Conservation (phyloP, 331 rosid species). For the Cydonia oblonga region DNA sequence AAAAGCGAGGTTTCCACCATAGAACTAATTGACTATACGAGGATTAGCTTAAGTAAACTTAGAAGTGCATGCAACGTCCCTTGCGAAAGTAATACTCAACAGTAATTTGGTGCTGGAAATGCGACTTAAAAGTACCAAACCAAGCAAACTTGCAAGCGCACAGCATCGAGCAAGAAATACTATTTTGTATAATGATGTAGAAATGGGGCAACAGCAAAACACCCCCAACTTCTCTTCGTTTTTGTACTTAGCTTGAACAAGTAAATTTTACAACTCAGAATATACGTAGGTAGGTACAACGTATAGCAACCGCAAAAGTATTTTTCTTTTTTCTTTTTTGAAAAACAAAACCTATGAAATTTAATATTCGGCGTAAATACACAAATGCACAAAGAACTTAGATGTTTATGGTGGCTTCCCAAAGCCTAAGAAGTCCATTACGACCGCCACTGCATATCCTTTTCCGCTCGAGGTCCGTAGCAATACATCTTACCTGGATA, state of each 20-base stretch:
- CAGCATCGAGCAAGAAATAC: not conserved
- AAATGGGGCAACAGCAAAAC: not conserved
- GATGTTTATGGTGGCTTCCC: constrained; percentile 98
- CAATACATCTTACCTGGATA: constrained; percentile 66
- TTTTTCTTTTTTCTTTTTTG: not conserved
- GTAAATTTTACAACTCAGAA: not conserved
- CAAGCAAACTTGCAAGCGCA: not conserved
- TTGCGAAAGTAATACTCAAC: too few relatives aligned
- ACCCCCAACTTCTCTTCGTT: not conserved
- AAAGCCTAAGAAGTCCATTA: constrained; percentile 81
- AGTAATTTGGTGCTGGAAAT: not conserved
- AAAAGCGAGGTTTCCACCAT: too few relatives aligned
- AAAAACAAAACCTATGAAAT: not conserved
- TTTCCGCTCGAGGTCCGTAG: constrained; percentile 92
- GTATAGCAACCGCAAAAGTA: not conserved
- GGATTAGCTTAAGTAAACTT: too few relatives aligned
- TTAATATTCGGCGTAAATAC: not conserved
- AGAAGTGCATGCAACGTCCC: too few relatives aligned
- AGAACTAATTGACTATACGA: too few relatives aligned
- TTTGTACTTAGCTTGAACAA: not conserved
- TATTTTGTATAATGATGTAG: not conserved
- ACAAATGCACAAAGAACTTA: constrained; percentile 15
- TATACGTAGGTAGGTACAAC: not conserved
- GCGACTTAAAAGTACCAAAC: not conserved
- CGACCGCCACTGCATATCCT: constrained; percentile 97